phyloP scores from a whole-genome alignment of 2,329 filamentous ascomycete genomes.

The Trichoderma koningii region DNA sequence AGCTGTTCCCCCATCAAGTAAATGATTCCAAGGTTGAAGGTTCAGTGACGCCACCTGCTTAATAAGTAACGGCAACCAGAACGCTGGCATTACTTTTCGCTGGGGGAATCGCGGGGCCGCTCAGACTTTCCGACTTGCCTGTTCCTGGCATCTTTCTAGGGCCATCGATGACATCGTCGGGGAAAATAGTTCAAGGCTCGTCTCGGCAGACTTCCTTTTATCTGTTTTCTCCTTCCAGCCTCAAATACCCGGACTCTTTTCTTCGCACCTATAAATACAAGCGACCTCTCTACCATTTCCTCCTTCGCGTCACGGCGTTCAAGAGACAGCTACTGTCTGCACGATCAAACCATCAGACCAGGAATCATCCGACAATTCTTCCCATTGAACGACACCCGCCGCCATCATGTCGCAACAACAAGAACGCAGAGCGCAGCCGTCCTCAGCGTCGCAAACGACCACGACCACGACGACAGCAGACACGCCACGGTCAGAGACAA shows the following conservation, averaged over 20 bases:
- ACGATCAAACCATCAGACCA: not conserved
- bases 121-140: not conserved
- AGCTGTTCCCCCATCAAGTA: too few relatives aligned
- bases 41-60: conserved; percentile 24
- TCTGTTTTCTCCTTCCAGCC: not conserved
- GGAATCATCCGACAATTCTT: not conserved
- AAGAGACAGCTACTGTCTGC: not conserved
- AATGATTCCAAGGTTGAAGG: not conserved
- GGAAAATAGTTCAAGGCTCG: not conserved
- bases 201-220: not conserved
- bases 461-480: conserved; percentile 37
- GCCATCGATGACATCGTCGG: conserved; percentile 14
- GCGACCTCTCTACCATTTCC: not conserved
- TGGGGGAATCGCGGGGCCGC: conserved; percentile 16
- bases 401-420: conserved; percentile 38
- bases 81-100: too few relatives aligned
- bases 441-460: conserved; percentile 42
- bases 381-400: not conserved
- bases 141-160: conserved; percentile 18
- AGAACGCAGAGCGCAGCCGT: conserved; percentile 34
- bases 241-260: not conserved
- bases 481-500: conserved; percentile 35
- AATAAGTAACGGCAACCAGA: not conserved
- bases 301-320: not conserved
- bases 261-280: too few relatives aligned